Evolutionary conservation across 345 rosid genomes (phyloP), one percentile per base, ranked within the genome.

Genomic region (Eutrema yunnanense): DNA sequence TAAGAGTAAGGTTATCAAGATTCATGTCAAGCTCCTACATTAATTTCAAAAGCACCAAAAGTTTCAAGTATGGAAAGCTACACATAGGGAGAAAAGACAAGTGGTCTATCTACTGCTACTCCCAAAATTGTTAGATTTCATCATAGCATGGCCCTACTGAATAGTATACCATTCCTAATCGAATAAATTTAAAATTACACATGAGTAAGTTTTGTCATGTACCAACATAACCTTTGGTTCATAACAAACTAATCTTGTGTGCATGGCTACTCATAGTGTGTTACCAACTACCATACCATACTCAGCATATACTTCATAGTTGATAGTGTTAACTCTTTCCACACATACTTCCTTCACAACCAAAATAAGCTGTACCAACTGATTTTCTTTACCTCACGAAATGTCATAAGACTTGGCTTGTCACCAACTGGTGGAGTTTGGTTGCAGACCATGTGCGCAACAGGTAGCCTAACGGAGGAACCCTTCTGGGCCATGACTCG

Each of bases 331-430:
- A 47, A 43, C 41, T 46, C 10, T 57, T 48, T 40, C 50, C 4
- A 48, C 8, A 22, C 26, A 22, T 22, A 33, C 14, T 41, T 72
- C 29, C 38, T 29, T 49, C 33, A 51, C 61, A 44, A 11, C 63
- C 48, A 26, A 44, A 54, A 60, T 14, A 51, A 13, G 62, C 49
- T 41, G 41, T 74, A 60, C 69, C 42, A 53, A 68, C 2, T 62
- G 49, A 7, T 37, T 12, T 40, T 30, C 7, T 47, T 64, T 78
- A 94, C 98, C 96, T 94, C 98, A 13, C 83, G 79, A 78, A 94
- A 94, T 65, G 97, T 94, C 97, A 94, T 94, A 69, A 94, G 96
- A 75, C 98, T 94, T 65, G 98, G 98, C 80, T 89, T 94, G 81
- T 78, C 82, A 50, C 98, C 97, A 32, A 94, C 91, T 27, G 98